These are phyloP conservation scores for Aspergillus hiratsukae DNA, from an alignment of 2,329 filamentous ascomycete species.

Conservation along the genomic window DNA sequence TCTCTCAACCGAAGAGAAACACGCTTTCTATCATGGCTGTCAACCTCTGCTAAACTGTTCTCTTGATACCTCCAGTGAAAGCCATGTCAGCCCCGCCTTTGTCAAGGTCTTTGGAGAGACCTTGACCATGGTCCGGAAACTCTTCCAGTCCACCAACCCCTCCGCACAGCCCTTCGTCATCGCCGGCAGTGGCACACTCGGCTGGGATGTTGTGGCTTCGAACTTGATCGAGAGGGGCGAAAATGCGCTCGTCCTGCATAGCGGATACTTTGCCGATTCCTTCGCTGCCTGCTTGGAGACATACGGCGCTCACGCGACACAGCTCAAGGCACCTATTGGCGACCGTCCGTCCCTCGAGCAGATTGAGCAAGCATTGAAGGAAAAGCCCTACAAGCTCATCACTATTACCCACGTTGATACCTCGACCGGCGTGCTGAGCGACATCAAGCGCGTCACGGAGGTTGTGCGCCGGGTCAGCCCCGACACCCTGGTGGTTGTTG, in stretches of 20 bases:
- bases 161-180: slow-evolving; percentile 86
- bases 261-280: slow-evolving; percentile 93
- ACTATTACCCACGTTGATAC: slow-evolving; percentile 98
- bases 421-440: slow-evolving; percentile 89
- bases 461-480: slow-evolving; percentile 82
- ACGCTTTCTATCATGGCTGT: not conserved
- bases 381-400: slow-evolving; percentile 89
- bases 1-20: not conserved
- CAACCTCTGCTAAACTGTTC: not conserved
- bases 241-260: slow-evolving; percentile 86
- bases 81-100: slow-evolving; percentile 85
- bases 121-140: slow-evolving; percentile 78
- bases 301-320: slow-evolving; percentile 85
- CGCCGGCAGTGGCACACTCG: slow-evolving; percentile 89
- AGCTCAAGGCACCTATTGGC: slow-evolving; percentile 84
- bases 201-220: slow-evolving; percentile 94
- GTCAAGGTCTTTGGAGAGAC: slow-evolving; percentile 89
- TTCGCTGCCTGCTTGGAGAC: slow-evolving; percentile 89
- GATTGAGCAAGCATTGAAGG: slow-evolving; percentile 80
- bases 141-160: slow-evolving; percentile 85
- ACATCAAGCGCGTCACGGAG: slow-evolving; percentile 78
- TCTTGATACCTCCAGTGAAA: slow-evolving; percentile 60
- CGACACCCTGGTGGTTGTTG: slow-evolving; percentile 84
- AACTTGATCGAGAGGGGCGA: slow-evolving; percentile 89
- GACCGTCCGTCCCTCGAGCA: slow-evolving; percentile 80